A percentile compares a stretch with the other conserved stretches of the same genome.
phyloP scores from a whole-genome alignment of 192 early-diverging fungal species.

The Chytriomyces confervae region DNA sequence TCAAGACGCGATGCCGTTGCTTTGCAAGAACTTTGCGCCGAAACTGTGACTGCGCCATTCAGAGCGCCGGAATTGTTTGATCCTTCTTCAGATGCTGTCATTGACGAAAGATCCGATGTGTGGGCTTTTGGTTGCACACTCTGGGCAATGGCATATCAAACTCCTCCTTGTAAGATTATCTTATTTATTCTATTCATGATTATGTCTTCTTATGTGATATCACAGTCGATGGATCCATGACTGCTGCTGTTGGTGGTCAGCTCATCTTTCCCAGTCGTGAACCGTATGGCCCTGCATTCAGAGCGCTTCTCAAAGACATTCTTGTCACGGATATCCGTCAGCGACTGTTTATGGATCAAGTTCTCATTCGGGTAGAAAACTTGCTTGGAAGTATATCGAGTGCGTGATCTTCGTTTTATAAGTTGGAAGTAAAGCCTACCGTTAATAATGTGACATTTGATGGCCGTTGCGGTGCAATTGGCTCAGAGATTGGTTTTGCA shows the following conservation, averaged over 20 bases:
- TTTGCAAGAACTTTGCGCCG: constrained; percentile 54
- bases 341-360: constrained; percentile 20
- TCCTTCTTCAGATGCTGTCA: constrained; percentile 39
- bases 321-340: constrained; percentile 11
- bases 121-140: constrained; percentile 61
- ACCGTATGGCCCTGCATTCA: constrained; percentile 30
- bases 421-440: not conserved
- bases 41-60: constrained; percentile 60
- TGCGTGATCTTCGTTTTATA: not conserved
- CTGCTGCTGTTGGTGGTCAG: constrained; percentile 47
- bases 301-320: constrained; percentile 27
- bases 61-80: constrained; percentile 60
- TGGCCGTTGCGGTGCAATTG: too few relatives aligned
- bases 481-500: too few relatives aligned
- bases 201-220: not conserved
- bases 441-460: too few relatives aligned
- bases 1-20: constrained; percentile 51
- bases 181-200: not conserved
- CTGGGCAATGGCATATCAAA: constrained; percentile 53
- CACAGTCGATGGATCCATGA: constrained; percentile 55
- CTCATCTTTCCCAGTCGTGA: constrained; percentile 44
- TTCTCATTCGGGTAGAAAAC: constrained; percentile 13
- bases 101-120: constrained; percentile 52
- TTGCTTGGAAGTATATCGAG: constrained; percentile 10
- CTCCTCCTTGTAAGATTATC: constrained; percentile 49